Evolutionary conservation across 2,329 filamentous ascomycete species (phyloP).

Genomic region (Calonectria montana): DNA sequence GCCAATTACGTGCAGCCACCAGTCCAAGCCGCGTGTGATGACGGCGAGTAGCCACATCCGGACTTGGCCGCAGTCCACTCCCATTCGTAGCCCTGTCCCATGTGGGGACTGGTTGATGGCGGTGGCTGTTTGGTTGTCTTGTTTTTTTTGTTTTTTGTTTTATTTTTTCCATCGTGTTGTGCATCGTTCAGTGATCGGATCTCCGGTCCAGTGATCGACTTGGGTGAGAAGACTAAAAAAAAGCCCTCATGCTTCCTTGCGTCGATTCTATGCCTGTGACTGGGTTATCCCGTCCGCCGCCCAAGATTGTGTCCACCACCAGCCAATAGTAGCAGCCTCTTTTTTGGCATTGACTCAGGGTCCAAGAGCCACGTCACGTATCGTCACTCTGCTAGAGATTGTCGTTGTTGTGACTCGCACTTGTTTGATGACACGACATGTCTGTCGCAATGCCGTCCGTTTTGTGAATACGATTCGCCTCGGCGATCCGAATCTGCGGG

Average conservation of each 20-base stretch:
- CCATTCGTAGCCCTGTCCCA: conserved; percentile 10
- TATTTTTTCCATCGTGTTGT: conserved; percentile 14
- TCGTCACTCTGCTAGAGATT: not conserved
- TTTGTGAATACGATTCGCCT: not conserved
- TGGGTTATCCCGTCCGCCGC: not conserved
- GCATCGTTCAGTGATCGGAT: conserved; percentile 10
- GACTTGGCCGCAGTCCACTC: not conserved
- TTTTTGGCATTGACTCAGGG: not conserved
- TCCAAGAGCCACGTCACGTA: conserved; percentile 8
- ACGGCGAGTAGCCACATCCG: not conserved
- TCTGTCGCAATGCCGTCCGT: not conserved
- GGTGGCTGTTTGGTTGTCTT: not conserved
- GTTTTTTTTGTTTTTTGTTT: not conserved
- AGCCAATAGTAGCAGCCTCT: not conserved
- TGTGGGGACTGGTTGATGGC: not conserved
- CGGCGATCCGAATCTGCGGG: not conserved
- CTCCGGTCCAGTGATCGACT: conserved; percentile 6
- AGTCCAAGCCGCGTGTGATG: conserved; percentile 6
- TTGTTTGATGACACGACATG: not conserved
- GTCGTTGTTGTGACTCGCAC: not conserved
- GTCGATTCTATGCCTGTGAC: conserved; percentile 12
- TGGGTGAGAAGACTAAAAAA: conserved; percentile 4
- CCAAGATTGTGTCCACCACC: not conserved
- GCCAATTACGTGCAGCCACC: conserved; percentile 13
- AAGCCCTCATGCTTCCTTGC: conserved; percentile 6